Conservation (phyloP, 495 filamentous ascomycete genomes). For the Pyrenula aspistea region DNA sequence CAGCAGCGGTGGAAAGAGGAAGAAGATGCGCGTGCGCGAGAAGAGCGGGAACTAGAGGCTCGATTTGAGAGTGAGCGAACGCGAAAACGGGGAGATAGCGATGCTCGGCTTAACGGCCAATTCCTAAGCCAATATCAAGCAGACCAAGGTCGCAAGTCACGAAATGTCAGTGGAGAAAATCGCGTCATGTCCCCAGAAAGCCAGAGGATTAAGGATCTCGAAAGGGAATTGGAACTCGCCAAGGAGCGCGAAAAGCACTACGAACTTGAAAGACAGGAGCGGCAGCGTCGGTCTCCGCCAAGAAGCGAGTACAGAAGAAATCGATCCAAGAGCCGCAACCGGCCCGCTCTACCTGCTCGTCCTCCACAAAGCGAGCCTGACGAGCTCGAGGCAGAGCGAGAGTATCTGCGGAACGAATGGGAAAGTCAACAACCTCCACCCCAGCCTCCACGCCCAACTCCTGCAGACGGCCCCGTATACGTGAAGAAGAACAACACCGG, state of each 20-base stretch:
- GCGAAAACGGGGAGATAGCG: constrained; percentile 43
- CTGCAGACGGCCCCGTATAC: constrained; percentile 22
- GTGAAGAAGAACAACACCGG: constrained; percentile 3
- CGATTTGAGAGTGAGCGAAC: constrained; percentile 55
- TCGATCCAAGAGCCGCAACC: constrained; percentile 24
- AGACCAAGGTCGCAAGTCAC: constrained; percentile 15
- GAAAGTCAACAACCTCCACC: constrained; percentile 24
- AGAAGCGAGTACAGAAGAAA: constrained; percentile 5
- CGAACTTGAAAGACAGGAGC: constrained; percentile 61
- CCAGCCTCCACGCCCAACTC: constrained; percentile 27
- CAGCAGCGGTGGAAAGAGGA: constrained; percentile 71
- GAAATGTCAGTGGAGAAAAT: constrained; percentile 10
- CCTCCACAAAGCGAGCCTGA: constrained; percentile 49
- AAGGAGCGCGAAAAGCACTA: constrained; percentile 80
- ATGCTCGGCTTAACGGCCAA: constrained; percentile 65
- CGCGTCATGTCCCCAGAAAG: constrained; percentile 28
- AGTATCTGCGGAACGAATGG: constrained; percentile 62
- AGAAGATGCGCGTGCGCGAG: constrained; percentile 59
- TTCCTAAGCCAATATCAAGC: constrained; percentile 79
- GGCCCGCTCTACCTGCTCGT: constrained; percentile 33
- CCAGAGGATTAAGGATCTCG: constrained; percentile 69
- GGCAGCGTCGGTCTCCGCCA: constrained; percentile 16
- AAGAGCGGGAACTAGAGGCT: constrained; percentile 62
- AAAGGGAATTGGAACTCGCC: constrained; percentile 73
- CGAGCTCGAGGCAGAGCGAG: constrained; percentile 63